Conservation (phyloP, 2,329 filamentous ascomycete genomes). For the Penicillium sp. region DNA sequence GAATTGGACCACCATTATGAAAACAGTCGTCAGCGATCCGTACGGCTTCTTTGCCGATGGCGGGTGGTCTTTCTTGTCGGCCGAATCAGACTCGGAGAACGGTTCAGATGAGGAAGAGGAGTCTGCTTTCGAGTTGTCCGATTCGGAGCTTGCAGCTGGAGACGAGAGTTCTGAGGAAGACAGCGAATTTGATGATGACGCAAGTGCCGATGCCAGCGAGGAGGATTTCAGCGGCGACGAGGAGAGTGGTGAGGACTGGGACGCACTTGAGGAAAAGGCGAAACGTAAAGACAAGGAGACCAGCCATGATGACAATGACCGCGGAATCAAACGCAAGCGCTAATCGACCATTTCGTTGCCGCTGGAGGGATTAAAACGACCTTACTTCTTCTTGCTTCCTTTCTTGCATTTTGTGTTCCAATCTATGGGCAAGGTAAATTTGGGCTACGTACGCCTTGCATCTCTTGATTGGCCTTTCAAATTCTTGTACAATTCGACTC, state of each 20-base stretch:
- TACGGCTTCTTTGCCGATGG: slow-evolving; percentile 94
- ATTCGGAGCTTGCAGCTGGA: slow-evolving; percentile 69
- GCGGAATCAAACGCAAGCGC: slow-evolving; percentile 72
- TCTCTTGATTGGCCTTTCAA: neutral
- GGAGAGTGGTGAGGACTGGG: slow-evolving; percentile 86
- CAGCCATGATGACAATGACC: slow-evolving; percentile 54
- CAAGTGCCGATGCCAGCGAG: slow-evolving; percentile 70
- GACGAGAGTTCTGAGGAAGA: slow-evolving; percentile 85
- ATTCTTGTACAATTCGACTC: neutral
- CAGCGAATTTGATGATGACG: slow-evolving; percentile 91
- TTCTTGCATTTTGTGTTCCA: neutral
- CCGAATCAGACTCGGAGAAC: slow-evolving; percentile 82
- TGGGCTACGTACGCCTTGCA: neutral
- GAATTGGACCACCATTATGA: slow-evolving; percentile 99
- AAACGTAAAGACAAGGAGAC: slow-evolving; percentile 60
- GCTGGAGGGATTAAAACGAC: neutral
- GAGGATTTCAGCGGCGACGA: slow-evolving; percentile 58
- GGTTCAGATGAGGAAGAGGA: slow-evolving; percentile 78
- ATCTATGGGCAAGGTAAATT: neutral
- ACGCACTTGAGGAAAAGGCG: slow-evolving; percentile 87
- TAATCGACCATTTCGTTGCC: slow-evolving; percentile 28
- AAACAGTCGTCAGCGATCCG: slow-evolving; percentile 90
- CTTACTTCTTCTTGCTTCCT: slow-evolving; percentile 6
- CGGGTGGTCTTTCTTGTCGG: slow-evolving; percentile 88
- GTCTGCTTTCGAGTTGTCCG: slow-evolving; percentile 85